Base-by-base conservation (phyloP, 31 red algal genomes). In the Endocladia muricata region DNA sequence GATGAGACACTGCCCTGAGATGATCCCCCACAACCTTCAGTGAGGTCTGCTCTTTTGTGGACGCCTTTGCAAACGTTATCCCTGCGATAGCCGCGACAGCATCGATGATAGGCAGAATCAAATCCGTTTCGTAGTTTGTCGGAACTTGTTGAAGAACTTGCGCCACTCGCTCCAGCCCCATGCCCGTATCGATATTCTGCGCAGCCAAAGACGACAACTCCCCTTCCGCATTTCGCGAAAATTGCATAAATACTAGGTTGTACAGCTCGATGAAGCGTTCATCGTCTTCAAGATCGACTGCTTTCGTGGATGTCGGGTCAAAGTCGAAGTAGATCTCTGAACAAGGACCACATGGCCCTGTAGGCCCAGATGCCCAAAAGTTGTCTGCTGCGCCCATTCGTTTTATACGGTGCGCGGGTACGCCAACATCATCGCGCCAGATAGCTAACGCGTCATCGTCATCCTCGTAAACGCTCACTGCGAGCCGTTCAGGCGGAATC, bases 221-320 rank as follows among this genome's bases (percentile, higher is more conserved):
- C 1, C 93, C 92, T 2, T 61, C 40, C 26, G 78, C 56, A 65
- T 93, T 79, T 17, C 89, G 55, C 39, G 77, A 70, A 70, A 69
- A 93, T 57, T 99, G 87, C 88, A 96, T 99, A 56, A 99, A 99
- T 17, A 99, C 97, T 3, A 99, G 66, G 68, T 99, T 99, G 47
- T 91, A 99, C 41, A 99, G 49, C 81, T 99, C 97, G 31, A 99
- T 91, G 37, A 91, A 95, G n/a, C 88, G 77, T n/a, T 66, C 59
- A 69, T 95, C 92, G 63, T 96, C 97, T 34, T 83, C 63, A 34
- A 93, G 52, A 62, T 88, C 81, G 26, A 90, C 37, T 22, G 73
- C 26, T 5, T 9, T 44, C 19, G 51, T 67, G 9, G 73, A 75
- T 48, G 65, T 13, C 2, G 92, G 88, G 1, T 37, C 64, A 51